Base-by-base conservation (phyloP, 805 yeast species). In the Barnettozyma vustinii region DNA sequence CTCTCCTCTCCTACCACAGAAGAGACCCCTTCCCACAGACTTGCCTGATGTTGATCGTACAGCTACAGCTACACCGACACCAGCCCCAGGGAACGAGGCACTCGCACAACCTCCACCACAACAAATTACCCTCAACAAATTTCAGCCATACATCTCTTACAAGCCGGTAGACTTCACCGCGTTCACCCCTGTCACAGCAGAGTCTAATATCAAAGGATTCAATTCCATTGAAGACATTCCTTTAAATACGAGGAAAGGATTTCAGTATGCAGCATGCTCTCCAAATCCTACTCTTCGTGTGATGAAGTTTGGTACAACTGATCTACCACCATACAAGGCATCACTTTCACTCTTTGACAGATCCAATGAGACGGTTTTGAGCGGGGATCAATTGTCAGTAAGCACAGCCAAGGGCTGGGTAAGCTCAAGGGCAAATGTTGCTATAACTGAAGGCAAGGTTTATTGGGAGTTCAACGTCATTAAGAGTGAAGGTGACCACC, bases 321-420 rank as follows among this genome's bases (percentile, higher is more conserved):
- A 91, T 49, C 64, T 83, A 9, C 83, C 84, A 1, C 96, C 95
- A 2, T 82, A 63, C 59, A 52, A 59, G 1, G 77, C 81, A 1
- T 62, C 88, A 5, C 67, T 84, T 6, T 76, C 82, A 40, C 75
- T 76, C 55, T 83, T 83, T 57, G 97, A 91, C 64, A 68, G 88
- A 52, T 77, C 92, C 0, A 76, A 73, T 9, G 85, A 83, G 1
- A 69, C 83, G 0, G 62, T 69, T 16, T 52, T 80, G 2, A 65
- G 68, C 40, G 67, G 69, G n/a, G 58, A 64, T 13, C 57, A 62
- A n/a, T 54, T 64, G 0, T 61, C 71, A 4, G 83, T 83, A 0
- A 76, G 87, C 0, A 77, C 88, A 1, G 66, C 68, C 5, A 74
- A 72, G 45, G 97, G 97, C 1, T 94, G 96, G 90, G 72, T 94